A percentile compares a stretch with the other conserved stretches of the same genome.
Conservation (phyloP, 108 stramenopile species). For the Licmophora abbreviata region DNA sequence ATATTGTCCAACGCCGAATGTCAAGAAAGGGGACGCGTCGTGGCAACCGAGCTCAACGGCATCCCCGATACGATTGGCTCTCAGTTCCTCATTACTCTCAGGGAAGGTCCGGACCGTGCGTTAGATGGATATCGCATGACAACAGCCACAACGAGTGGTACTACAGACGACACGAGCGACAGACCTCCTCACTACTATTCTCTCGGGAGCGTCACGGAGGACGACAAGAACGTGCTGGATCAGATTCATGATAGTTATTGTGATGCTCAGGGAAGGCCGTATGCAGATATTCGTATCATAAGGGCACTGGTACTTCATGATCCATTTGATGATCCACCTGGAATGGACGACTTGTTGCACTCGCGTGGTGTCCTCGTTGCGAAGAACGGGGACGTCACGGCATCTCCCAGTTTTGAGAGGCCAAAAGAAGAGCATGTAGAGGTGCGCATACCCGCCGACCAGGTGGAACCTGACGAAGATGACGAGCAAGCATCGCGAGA, state of each 20-base stretch:
- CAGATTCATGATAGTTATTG: constrained; percentile 79
- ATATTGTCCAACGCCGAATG: constrained; percentile 44
- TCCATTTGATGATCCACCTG: constrained; percentile 84
- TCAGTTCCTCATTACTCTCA: constrained; percentile 91
- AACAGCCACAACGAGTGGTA: neutral
- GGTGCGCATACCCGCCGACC: constrained; percentile 49
- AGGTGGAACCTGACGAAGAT: constrained; percentile 44
- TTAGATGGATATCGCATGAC: constrained; percentile 25
- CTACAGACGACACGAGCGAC: neutral
- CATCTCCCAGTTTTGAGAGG: constrained; percentile 56
- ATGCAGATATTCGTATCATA: constrained; percentile 89
- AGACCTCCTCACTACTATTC: constrained; percentile 62
- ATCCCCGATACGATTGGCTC: constrained; percentile 76
- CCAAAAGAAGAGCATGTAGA: constrained; percentile 82
- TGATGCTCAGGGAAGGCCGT: constrained; percentile 91
- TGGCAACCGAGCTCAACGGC: constrained; percentile 62
- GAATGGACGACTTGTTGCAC: constrained; percentile 43
- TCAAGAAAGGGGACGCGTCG: constrained; percentile 54
- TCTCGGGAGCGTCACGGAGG: constrained; percentile 89
- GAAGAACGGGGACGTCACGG: constrained; percentile 4
- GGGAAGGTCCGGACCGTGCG: constrained; percentile 45
- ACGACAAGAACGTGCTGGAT: constrained; percentile 73
- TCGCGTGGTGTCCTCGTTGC: constrained; percentile 26
- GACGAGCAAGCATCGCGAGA: constrained; percentile 24
- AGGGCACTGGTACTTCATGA: constrained; percentile 89